Conservation (phyloP, 139 green algal species). For the Tetraselmis striata region DNA sequence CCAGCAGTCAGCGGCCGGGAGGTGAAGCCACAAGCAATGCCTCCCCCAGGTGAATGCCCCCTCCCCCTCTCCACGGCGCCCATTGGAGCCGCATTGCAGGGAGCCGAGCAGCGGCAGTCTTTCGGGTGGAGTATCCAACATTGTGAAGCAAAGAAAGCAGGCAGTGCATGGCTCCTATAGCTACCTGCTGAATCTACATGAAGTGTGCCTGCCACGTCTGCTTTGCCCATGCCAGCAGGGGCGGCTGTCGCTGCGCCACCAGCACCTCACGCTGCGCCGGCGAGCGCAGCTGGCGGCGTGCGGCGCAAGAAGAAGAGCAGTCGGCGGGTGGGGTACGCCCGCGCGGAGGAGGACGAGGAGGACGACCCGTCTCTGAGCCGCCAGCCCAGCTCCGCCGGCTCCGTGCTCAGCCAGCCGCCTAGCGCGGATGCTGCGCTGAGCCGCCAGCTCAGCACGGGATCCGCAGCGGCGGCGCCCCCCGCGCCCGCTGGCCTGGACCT, state of each 20-base stretch:
- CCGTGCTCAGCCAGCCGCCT: neutral
- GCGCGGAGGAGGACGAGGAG: slow-evolving; percentile 7
- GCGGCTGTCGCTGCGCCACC: neutral
- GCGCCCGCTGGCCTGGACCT: neutral
- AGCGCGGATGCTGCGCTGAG: too few relatives aligned
- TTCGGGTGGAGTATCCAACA: neutral
- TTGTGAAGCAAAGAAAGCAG: too few relatives aligned
- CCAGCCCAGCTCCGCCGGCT: neutral
- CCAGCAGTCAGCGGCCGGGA: too few relatives aligned
- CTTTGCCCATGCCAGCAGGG: neutral
- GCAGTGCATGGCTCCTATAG: too few relatives aligned
- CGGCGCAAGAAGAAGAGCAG: slow-evolving; percentile 21
- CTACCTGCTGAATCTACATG: too few relatives aligned
- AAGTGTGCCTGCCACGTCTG: neutral
- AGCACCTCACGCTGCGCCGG: neutral
- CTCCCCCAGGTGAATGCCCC: too few relatives aligned
- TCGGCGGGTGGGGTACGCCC: slow-evolving; percentile 20
- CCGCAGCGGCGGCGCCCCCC: too few relatives aligned
- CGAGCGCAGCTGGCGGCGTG: neutral
- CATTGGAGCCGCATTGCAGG: too few relatives aligned
- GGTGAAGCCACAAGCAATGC: too few relatives aligned
- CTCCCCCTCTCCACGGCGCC: too few relatives aligned
- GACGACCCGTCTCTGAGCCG: neutral
- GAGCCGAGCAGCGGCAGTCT: neutral
- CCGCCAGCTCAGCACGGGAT: neutral